Conservation (phyloP, 306 rosid genomes). For the Cucumis cinereus region DNA sequence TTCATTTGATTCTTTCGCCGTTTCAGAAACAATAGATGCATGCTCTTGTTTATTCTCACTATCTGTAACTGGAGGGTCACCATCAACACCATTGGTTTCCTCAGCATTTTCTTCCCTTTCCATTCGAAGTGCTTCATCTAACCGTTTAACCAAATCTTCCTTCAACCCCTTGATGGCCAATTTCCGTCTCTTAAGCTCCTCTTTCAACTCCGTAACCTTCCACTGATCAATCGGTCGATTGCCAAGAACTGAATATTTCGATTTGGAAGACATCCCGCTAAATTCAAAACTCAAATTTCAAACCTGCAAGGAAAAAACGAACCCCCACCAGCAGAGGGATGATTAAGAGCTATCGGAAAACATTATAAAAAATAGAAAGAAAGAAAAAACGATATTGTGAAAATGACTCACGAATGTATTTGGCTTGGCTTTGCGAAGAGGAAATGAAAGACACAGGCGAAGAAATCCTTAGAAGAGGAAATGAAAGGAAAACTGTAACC, state of each 20-base stretch:
- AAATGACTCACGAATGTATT: conserved; percentile 37
- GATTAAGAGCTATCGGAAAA: neutral
- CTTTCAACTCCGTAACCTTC: conserved; percentile 85
- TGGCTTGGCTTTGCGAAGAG: neutral
- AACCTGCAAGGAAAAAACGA: conserved; percentile 15
- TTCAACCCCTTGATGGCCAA: conserved; percentile 65
- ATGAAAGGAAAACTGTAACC: conserved; percentile 36
- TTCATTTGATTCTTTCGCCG: conserved; percentile 14
- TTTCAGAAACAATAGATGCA: conserved; percentile 16
- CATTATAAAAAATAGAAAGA: neutral
- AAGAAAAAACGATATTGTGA: neutral
- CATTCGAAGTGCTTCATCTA: conserved; percentile 54
- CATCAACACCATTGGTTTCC: conserved; percentile 25
- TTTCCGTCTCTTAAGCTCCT: conserved; percentile 77
- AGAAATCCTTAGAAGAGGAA: conserved; percentile 3
- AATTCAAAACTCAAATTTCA: conserved; percentile 24
- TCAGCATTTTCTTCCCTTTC: conserved; percentile 37
- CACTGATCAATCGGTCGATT: conserved; percentile 75
- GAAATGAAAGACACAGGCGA: neutral
- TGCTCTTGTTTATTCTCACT: conserved; percentile 10
- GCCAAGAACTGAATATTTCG: conserved; percentile 52
- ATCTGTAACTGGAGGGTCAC: conserved; percentile 10
- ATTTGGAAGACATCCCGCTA: conserved; percentile 41
- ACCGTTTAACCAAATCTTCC: conserved; percentile 74
- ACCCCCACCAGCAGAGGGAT: neutral